Base-by-base conservation (phyloP, 495 filamentous ascomycete species). In the Antarctomyces pellizariae region DNA sequence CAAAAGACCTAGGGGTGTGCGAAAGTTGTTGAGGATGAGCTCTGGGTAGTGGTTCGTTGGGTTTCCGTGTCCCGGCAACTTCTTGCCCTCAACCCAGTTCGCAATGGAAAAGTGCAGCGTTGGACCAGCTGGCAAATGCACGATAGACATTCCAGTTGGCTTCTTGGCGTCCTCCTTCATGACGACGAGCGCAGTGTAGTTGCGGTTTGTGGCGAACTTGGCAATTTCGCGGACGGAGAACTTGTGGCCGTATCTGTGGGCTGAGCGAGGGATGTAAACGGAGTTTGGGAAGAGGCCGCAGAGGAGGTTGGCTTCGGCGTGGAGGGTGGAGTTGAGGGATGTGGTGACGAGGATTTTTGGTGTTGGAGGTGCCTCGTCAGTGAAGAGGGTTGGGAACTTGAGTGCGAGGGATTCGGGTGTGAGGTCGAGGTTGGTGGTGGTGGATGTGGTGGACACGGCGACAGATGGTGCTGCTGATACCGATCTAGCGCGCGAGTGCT, bases 261-360 rank as follows among this genome's bases (percentile, higher is more conserved):
- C 64, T 12, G 70, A 74, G 19, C 86, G 76, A 2, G 64, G 73
- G 41, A 95, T 75, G 49, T 93, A 97, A 23, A 60, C 71, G 36
- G 66, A 67, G 50, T 90, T 79, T 2, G 86, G 84, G 48, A 97
- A 83, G 27, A 93, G 47, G 7, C 53, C 57, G 24, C 72, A 75
- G 24, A 97, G 61, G 18, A 75, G 52, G 33, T 75, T 48, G 25
- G 76, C 75, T 62, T 90, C 67, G 31, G 71, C 42, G 52, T 95
- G 83, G 13, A 91, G 59, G 9, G 71, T 83, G 5, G 73, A 77
- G 48, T 91, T 72, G 30, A 91, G 48, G 7, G 62, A 70, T 15
- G 84, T 93, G 5, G 86, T 97, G 42, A 97, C 66, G 10, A 95
- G 66, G 34, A 92, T 68, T 47, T 83, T 86, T 26, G 86, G 69